A percentile compares a stretch with the other conserved stretches of the same genome.
These are phyloP conservation scores for Venturia nashicola DNA, from an alignment of 2,329 filamentous ascomycete species.

Conservation along the genomic window DNA sequence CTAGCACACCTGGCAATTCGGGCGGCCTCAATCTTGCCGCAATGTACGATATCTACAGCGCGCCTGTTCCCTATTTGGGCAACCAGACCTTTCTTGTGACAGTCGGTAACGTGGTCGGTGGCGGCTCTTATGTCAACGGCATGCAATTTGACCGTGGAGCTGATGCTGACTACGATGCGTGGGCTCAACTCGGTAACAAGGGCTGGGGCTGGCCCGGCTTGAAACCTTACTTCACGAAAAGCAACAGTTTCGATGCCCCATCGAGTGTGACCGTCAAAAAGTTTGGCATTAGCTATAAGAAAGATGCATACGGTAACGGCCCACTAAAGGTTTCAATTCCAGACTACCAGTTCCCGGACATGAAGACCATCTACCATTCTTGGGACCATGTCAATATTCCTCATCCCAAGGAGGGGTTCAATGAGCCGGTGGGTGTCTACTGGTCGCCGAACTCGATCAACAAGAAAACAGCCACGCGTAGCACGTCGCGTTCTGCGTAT, in stretches of 20 bases:
- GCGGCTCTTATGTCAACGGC: not conserved
- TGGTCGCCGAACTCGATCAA: not conserved
- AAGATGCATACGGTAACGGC: not conserved
- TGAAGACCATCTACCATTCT: not conserved
- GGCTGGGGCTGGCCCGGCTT: slow-evolving; percentile 20
- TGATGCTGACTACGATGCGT: not conserved
- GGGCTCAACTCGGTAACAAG: not conserved
- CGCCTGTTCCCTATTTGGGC: not conserved
- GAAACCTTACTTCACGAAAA: slow-evolving; percentile 19
- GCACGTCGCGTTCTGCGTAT: not conserved
- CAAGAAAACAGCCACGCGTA: not conserved
- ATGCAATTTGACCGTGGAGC: not conserved
- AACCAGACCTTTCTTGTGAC: not conserved
- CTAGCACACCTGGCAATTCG: not conserved
- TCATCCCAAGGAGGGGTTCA: not conserved
- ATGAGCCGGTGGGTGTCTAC: not conserved
- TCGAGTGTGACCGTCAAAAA: not conserved
- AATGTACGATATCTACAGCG: not conserved
- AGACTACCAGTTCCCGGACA: not conserved
- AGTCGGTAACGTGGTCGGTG: not conserved
- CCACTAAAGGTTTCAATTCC: not conserved
- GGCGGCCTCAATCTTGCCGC: not conserved
- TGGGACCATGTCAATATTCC: not conserved
- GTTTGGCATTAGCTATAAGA: not conserved
- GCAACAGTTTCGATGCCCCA: not conserved